Evolutionary conservation across 1,284 basidiomycete species (phyloP).

Genomic region (Puccinia hordei): DNA sequence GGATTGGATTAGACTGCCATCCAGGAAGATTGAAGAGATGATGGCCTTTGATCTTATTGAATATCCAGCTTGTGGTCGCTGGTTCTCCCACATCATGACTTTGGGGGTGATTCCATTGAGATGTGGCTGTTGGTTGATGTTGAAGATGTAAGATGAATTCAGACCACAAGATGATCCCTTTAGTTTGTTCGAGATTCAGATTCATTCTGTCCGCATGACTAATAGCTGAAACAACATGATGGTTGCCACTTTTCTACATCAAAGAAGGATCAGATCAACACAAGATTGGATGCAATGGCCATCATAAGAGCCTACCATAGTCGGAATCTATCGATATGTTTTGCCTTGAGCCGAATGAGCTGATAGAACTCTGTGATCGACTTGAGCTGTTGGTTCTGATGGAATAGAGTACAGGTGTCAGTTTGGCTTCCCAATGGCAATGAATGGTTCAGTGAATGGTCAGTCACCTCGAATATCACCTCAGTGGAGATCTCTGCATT

Average conservation of each 20-base stretch:
- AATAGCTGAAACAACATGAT: constrained; percentile 33
- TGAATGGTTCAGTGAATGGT: neutral
- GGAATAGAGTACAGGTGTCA: neutral
- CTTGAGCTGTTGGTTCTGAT: constrained; percentile 4
- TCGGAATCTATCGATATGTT: constrained; percentile 19
- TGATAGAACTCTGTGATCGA: constrained; percentile 11
- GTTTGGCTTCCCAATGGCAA: neutral
- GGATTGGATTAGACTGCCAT: neutral
- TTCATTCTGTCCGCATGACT: constrained; percentile 38
- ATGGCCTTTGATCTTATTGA: neutral
- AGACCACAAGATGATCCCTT: constrained; percentile 39
- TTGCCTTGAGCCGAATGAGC: constrained; percentile 6
- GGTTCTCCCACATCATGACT: neutral
- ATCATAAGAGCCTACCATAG: constrained; percentile 12
- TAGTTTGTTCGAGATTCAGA: constrained; percentile 23
- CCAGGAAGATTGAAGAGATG: constrained; percentile 23
- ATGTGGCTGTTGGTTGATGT: neutral
- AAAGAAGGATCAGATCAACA: neutral
- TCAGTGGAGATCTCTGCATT: neutral
- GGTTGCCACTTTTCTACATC: constrained; percentile 13
- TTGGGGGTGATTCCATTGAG: neutral
- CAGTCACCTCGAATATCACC: neutral
- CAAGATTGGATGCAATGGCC: neutral
- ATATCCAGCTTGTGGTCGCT: constrained; percentile 6
- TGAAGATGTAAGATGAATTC: constrained; percentile 22